These are phyloP conservation scores for Mucor racemosus DNA, from an alignment of 371 early-diverging fungal genomes.

Conservation along the genomic window DNA sequence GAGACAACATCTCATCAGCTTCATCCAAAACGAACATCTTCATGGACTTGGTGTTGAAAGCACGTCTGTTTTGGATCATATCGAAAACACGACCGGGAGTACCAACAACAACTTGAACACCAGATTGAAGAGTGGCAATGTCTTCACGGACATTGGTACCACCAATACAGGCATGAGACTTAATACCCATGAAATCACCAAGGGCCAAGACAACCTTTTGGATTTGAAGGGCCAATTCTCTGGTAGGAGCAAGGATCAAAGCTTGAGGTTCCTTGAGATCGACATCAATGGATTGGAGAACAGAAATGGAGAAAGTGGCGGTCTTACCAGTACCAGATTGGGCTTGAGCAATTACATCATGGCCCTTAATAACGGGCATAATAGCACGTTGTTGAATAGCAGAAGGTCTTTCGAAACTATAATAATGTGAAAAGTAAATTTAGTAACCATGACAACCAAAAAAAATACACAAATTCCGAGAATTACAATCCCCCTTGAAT, in stretches of 20 bases:
- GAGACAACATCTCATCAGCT: slow-evolving; percentile 96
- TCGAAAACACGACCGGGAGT: slow-evolving; percentile 96
- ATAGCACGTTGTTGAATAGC: slow-evolving; percentile 95
- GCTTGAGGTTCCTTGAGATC: slow-evolving; percentile 81
- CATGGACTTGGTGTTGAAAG: slow-evolving; percentile 76
- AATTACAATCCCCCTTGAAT: not conserved
- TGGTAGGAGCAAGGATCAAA: slow-evolving; percentile 88
- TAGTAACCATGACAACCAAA: too few species aligned
- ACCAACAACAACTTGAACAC: slow-evolving; percentile 88
- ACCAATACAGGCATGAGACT: slow-evolving; percentile 87
- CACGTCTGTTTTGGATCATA: slow-evolving; percentile 86
- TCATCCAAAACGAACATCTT: slow-evolving; percentile 97
- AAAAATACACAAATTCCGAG: not conserved
- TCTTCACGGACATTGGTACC: slow-evolving; percentile 90
- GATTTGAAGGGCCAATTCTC: slow-evolving; percentile 94
- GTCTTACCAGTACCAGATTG: slow-evolving; percentile 99
- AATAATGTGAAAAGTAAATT: not conserved
- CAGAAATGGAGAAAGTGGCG: slow-evolving; percentile 93
- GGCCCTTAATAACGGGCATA: slow-evolving; percentile 80
- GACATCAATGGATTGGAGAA: slow-evolving; percentile 86
- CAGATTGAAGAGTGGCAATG: slow-evolving; percentile 64
- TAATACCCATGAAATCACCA: slow-evolving; percentile 84
- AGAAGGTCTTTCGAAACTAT: slow-evolving; percentile 87
- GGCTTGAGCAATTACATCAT: slow-evolving; percentile 95
- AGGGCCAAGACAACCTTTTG: slow-evolving; percentile 83